phyloP scores from a whole-genome alignment of 1,284 basidiomycete genomes.

The Clitocybe nebularis region DNA sequence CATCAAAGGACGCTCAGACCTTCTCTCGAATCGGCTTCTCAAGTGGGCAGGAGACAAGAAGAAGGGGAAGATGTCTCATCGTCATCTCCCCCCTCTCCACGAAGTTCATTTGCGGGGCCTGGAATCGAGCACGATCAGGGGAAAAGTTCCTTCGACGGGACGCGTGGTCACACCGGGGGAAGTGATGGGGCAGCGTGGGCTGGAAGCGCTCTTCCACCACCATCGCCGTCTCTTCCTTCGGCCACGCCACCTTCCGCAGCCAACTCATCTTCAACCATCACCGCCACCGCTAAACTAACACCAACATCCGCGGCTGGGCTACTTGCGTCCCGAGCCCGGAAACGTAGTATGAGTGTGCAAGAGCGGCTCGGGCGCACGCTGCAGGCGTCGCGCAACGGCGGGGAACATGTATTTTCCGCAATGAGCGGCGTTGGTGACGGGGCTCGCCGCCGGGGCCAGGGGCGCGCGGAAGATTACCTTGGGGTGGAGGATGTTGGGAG shows the following conservation, averaged over 20 bases:
- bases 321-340: conserved; percentile 34
- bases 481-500: conserved; percentile 12
- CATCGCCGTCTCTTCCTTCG: conserved; percentile 1
- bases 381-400: not conserved
- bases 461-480: conserved; percentile 9
- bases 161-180: no score
- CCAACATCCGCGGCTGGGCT: conserved; percentile 24
- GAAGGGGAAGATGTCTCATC: not conserved
- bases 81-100: not conserved
- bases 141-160: no score
- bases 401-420: not conserved
- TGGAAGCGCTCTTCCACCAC: no score
- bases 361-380: conserved; percentile 23
- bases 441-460: conserved; percentile 2
- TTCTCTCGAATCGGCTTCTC: conserved; percentile 3
- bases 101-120: not conserved
- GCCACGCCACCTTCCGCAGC: not conserved
- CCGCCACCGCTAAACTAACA: no score
- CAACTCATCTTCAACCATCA: no score
- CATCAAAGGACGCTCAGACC: conserved; percentile 6
- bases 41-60: conserved; percentile 2
- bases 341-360: conserved; percentile 64
- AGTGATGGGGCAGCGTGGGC: no score
- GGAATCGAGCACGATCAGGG: no score
- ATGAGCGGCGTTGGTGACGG: conserved; percentile 1